Evolutionary conservation across 2,329 filamentous ascomycete genomes (phyloP).

Genomic region (Alternaria viburni): DNA sequence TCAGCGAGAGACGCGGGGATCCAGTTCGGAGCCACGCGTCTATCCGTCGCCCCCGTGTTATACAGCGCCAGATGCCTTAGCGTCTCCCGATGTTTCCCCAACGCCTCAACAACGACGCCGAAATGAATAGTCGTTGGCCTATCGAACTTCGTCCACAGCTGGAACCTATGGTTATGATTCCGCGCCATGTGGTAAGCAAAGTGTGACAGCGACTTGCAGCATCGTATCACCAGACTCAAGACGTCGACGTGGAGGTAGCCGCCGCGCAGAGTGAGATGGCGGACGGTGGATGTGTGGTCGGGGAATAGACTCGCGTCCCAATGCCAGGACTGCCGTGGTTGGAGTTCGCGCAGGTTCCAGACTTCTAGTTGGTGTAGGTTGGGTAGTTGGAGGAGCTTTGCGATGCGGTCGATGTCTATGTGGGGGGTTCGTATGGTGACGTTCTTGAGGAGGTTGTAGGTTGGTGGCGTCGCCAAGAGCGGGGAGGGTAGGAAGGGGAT

Average conservation of each 20-base stretch:
- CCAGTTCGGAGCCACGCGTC: not conserved
- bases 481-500: not conserved
- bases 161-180: not conserved
- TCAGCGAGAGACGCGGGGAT: not conserved
- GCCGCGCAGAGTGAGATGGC: not conserved
- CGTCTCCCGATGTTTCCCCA: not conserved
- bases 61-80: not conserved
- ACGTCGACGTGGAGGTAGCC: not conserved
- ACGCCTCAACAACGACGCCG: not conserved
- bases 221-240: not conserved
- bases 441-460: not conserved
- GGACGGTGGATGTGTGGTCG: not conserved
- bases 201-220: not conserved
- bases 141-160: not conserved
- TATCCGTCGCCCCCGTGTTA: not conserved
- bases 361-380: not conserved
- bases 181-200: not conserved
- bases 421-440: not conserved
- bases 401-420: not conserved
- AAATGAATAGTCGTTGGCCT: not conserved
- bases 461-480: not conserved
- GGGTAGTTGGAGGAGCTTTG: not conserved
- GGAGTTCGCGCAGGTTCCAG: not conserved
- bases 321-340: accelerated
- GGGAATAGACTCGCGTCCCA: not conserved